These are phyloP conservation scores for Diutina mesorugosa DNA, from an alignment of 1,139 yeast genomes.

Conservation along the genomic window DNA sequence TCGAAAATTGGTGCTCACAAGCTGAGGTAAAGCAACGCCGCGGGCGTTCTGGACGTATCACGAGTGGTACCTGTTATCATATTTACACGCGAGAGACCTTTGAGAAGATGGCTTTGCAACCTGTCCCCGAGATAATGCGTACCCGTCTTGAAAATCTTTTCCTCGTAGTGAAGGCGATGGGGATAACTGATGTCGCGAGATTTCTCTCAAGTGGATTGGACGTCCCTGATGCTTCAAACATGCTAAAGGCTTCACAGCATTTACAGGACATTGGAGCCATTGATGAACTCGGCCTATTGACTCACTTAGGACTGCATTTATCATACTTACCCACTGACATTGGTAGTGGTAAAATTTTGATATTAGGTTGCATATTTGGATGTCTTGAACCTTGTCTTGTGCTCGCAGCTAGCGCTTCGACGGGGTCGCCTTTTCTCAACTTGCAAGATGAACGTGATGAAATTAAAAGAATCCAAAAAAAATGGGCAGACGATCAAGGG, in stretches of 20 bases:
- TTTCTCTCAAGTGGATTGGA: slow-evolving; percentile 72
- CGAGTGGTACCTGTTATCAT: slow-evolving; percentile 71
- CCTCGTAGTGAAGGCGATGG: slow-evolving; percentile 81
- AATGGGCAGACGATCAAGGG: slow-evolving; percentile 36
- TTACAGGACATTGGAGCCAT: slow-evolving; percentile 62
- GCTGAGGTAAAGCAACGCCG: slow-evolving; percentile 91
- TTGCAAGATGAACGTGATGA: slow-evolving; percentile 53
- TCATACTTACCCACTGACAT: slow-evolving; percentile 81
- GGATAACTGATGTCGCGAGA: slow-evolving; percentile 52
- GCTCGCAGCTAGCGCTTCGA: slow-evolving; percentile 61
- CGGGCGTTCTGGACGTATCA: slow-evolving; percentile 98
- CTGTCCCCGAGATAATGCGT: slow-evolving; percentile 81
- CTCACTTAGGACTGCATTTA: slow-evolving; percentile 72
- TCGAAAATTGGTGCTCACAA: slow-evolving; percentile 78
- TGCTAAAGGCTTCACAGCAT: slow-evolving; percentile 48
- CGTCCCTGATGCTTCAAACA: slow-evolving; percentile 53
- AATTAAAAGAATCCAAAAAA: slow-evolving; percentile 38
- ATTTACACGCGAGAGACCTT: slow-evolving; percentile 57
- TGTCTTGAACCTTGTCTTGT: slow-evolving; percentile 68
- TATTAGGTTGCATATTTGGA: slow-evolving; percentile 72
- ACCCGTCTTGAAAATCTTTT: slow-evolving; percentile 75
- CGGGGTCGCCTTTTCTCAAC: slow-evolving; percentile 61
- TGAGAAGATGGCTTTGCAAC: slow-evolving; percentile 49
- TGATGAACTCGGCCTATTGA: slow-evolving; percentile 25
- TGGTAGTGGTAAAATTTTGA: slow-evolving; percentile 69